Percentiles rank a stretch among this genome's conserved stretches.
Evolutionary conservation across 192 early-diverging fungal species (phyloP).

Genomic region (Cetraspora pellucida): DNA sequence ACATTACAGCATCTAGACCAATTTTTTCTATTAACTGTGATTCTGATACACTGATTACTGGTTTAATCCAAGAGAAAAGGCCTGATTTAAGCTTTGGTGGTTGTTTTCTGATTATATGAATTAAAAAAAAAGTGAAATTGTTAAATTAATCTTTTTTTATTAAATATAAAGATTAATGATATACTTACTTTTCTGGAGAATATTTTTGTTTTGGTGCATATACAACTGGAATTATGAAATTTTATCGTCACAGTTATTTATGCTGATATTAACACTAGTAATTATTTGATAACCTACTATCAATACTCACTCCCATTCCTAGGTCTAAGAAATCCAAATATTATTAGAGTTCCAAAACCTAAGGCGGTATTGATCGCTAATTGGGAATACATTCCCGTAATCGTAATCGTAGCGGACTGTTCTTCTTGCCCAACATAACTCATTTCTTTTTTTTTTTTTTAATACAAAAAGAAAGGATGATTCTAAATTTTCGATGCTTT

Average conservation of each 20-base stretch:
- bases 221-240: constrained; percentile 40
- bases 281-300: neutral
- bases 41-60: constrained; percentile 62
- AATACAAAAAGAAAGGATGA: no score
- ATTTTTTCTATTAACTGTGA: constrained; percentile 62
- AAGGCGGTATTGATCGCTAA: constrained; percentile 62
- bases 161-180: neutral
- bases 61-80: constrained; percentile 65
- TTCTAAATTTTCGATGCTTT: no score
- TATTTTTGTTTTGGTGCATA: constrained; percentile 54
- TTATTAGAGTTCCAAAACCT: constrained; percentile 53
- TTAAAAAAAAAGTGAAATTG: neutral
- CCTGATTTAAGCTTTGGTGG: constrained; percentile 68
- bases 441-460: no score
- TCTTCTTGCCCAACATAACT: no score
- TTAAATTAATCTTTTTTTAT: neutral
- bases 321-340: constrained; percentile 62
- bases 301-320: constrained; percentile 59
- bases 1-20: constrained; percentile 72
- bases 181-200: constrained; percentile 38
- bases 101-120: constrained; percentile 41
- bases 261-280: neutral
- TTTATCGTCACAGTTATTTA: constrained; percentile 3
- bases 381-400: constrained; percentile 63
- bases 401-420: constrained; percentile 2